Conservation (phyloP, 2,329 filamentous ascomycete genomes). For the Calonectria pseudoreteaudii region DNA sequence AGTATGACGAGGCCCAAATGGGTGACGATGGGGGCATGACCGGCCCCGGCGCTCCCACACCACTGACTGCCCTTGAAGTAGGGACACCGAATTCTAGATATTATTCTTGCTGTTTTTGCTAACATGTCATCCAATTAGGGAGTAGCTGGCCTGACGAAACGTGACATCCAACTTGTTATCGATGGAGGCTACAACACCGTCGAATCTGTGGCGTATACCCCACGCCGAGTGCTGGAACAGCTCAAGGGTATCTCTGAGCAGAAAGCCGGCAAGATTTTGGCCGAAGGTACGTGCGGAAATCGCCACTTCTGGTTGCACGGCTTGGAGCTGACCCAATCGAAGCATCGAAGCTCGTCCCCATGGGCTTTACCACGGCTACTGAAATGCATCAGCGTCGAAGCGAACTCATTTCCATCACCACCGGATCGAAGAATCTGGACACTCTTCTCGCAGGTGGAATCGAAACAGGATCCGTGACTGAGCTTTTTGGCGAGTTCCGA, state of each 20-base stretch:
- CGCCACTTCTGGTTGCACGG: neutral
- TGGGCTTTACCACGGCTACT: constrained; percentile 98
- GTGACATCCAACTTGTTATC: constrained; percentile 92
- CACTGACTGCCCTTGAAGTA: constrained; percentile 88
- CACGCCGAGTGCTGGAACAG: constrained; percentile 86
- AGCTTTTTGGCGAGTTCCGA: constrained; percentile 97
- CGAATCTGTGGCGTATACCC: constrained; percentile 93
- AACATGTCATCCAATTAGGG: constrained; percentile 66
- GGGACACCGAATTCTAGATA: constrained; percentile 35
- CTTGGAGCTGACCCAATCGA: constrained; percentile 23
- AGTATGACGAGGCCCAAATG: constrained; percentile 75
- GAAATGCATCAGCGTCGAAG: constrained; percentile 98
- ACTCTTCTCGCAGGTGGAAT: constrained; percentile 94
- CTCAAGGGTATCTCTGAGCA: constrained; percentile 99
- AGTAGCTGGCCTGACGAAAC: constrained; percentile 87
- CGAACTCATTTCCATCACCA: constrained; percentile 97
- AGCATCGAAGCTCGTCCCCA: constrained; percentile 96
- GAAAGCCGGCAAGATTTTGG: constrained; percentile 91
- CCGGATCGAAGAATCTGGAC: constrained; percentile 96
- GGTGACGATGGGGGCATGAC: constrained; percentile 79
- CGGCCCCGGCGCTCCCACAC: constrained; percentile 93
- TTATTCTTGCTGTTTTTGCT: constrained; percentile 14
- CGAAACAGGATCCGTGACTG: constrained; percentile 97
- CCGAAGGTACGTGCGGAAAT: constrained; percentile 73
- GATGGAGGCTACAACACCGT: constrained; percentile 96